Conservation (phyloP, 2,329 filamentous ascomycete species). For the Aspergillus brasiliensis region DNA sequence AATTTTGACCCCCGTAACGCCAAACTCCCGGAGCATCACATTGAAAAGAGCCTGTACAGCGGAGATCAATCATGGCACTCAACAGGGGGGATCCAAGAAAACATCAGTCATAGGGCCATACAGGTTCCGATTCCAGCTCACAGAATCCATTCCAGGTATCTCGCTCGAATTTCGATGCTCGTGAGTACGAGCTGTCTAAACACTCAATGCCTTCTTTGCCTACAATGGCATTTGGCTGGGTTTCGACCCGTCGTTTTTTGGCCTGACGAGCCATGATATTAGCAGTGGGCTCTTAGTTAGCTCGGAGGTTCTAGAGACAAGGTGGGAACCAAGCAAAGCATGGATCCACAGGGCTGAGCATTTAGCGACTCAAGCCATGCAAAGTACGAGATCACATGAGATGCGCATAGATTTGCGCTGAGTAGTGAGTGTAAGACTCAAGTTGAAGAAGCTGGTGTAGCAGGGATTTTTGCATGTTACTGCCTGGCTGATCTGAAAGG, state of each 20-base stretch:
- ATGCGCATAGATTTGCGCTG: too few relatives aligned
- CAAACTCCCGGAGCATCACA: conserved; percentile 76
- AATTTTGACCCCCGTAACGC: conserved; percentile 71
- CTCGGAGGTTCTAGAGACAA: not conserved
- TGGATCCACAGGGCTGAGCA: not conserved
- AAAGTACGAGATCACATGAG: not conserved
- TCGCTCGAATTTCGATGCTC: conserved; percentile 43
- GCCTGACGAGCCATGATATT: conserved; percentile 30
- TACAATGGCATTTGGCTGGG: conserved; percentile 20
- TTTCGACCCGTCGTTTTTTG: conserved; percentile 33
- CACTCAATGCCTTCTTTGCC: conserved; percentile 16
- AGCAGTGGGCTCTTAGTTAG: not conserved
- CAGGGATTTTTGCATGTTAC: too few relatives aligned
- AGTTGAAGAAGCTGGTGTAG: too few relatives aligned
- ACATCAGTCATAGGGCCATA: conserved; percentile 44
- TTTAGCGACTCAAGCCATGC: not conserved
- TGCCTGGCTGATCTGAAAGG: too few relatives aligned
- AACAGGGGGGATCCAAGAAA: not conserved
- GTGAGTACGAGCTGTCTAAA: conserved; percentile 23
- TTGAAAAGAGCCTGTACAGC: conserved; percentile 74
- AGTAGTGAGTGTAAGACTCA: too few relatives aligned
- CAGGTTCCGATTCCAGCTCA: conserved; percentile 88
- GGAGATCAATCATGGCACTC: not conserved
- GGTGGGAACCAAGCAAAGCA: not conserved
- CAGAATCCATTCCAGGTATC: conserved; percentile 50